These are phyloP conservation scores for Chenopodium suecicum DNA, from an alignment of 148 eudicot genomes.

Conservation along the genomic window DNA sequence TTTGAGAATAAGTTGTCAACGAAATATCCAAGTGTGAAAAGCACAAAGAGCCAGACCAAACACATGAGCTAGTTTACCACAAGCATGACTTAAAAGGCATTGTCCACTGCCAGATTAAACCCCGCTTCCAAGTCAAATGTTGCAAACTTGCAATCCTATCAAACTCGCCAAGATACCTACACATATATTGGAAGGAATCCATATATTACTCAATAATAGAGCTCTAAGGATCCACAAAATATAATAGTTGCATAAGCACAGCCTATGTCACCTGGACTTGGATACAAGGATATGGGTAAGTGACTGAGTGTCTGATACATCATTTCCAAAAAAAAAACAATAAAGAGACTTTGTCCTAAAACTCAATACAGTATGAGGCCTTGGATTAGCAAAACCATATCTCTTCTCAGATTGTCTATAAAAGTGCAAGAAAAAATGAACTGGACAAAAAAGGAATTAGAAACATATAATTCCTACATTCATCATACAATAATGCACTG, in stretches of 20 bases:
- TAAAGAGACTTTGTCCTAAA: background rate
- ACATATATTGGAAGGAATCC: background rate
- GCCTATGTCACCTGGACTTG: background rate
- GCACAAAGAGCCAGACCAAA: background rate
- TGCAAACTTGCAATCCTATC: background rate
- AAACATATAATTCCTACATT: too few species aligned
- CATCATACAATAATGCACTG: too few species aligned
- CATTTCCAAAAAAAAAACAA: background rate
- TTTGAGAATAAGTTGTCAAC: background rate
- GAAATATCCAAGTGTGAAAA: constrained; percentile 1
- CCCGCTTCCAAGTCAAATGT: background rate
- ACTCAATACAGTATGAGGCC: background rate
- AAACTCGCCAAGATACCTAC: background rate
- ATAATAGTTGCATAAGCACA: background rate
- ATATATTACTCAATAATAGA: too few species aligned
- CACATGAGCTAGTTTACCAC: background rate
- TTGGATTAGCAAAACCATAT: background rate
- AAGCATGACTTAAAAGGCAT: background rate
- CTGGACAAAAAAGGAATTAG: too few species aligned
- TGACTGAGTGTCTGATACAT: background rate
- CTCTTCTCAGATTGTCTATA: too few species aligned
- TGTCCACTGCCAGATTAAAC: background rate
- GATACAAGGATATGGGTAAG: too few species aligned
- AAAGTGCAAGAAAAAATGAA: too few species aligned
- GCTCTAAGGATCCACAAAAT: background rate